A percentile compares a stretch with the other conserved stretches of the same genome.
These are phyloP conservation scores for Anthracocystis panici-leucophaei DNA, from an alignment of 1,284 basidiomycete genomes.

Conservation along the genomic window DNA sequence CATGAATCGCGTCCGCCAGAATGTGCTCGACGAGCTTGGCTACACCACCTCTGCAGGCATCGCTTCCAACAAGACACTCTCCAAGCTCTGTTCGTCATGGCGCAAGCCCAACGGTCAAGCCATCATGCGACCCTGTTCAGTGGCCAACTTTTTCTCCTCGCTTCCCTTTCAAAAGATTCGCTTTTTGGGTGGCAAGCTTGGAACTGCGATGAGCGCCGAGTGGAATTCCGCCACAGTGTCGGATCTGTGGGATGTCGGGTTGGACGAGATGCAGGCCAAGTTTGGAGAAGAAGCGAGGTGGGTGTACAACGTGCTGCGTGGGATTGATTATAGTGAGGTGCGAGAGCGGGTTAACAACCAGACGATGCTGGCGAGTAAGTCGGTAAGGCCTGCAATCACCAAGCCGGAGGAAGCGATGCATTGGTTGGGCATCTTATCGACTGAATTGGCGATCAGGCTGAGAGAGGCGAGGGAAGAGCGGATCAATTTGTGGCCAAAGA, in stretches of 20 bases:
- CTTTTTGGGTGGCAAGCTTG: constrained; percentile 93
- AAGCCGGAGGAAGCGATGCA: constrained; percentile 72
- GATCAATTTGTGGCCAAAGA: constrained; percentile 85
- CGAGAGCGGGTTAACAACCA: constrained; percentile 60
- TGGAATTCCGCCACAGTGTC: constrained; percentile 85
- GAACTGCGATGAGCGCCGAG: constrained; percentile 84
- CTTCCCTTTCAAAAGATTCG: constrained; percentile 75
- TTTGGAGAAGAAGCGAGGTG: constrained; percentile 80
- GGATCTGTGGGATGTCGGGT: constrained; percentile 74
- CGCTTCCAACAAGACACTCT: constrained; percentile 90
- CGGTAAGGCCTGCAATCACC: constrained; percentile 58
- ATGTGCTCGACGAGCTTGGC: constrained; percentile 80
- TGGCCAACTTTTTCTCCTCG: constrained; percentile 55
- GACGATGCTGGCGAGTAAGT: constrained; percentile 66
- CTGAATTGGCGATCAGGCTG: constrained; percentile 86
- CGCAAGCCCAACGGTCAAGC: constrained; percentile 66
- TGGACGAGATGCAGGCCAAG: constrained; percentile 83
- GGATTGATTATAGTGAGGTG: constrained; percentile 92
- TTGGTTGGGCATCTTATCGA: constrained; percentile 90
- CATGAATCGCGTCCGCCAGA: constrained; percentile 81
- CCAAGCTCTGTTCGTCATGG: constrained; percentile 77
- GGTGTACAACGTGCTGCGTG: constrained; percentile 86
- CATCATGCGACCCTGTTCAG: constrained; percentile 56
- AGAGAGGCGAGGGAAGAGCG: constrained; percentile 81
- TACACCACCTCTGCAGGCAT: constrained; percentile 98